A percentile compares a stretch with the other conserved stretches of the same genome.
Conservation (phyloP, 1,139 yeast species). For the Blastobotrys ciferrii region DNA sequence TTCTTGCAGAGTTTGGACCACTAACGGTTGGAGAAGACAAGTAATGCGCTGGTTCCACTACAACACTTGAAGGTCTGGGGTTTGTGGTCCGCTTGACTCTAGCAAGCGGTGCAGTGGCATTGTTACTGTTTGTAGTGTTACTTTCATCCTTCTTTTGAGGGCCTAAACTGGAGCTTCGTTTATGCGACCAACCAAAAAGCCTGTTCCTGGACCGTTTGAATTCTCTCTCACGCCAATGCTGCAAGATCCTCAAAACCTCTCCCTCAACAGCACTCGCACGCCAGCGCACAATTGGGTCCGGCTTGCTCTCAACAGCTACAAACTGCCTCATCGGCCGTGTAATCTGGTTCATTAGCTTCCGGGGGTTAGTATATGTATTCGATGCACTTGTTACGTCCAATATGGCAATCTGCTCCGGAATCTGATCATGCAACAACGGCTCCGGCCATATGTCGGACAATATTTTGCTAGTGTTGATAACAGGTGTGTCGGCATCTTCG, state of each 20-base stretch:
- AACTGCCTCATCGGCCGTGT: conserved; percentile 34
- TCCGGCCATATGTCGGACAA: not conserved
- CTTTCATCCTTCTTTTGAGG: not conserved
- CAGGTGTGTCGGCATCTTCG: conserved; percentile 4
- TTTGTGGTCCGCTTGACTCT: not conserved
- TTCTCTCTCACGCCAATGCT: conserved; percentile 23
- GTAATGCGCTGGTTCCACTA: not conserved
- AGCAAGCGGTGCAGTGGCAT: not conserved
- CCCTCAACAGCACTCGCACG: conserved; percentile 22
- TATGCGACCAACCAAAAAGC: conserved; percentile 22
- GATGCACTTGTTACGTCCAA: conserved; percentile 7
- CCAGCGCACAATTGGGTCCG: conserved; percentile 29
- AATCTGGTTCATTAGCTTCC: conserved; percentile 29
- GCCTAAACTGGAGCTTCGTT: conserved; percentile 7
- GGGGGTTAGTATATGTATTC: conserved; percentile 17
- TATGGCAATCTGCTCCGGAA: not conserved
- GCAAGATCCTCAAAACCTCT: conserved; percentile 22
- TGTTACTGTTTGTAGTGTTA: not conserved
- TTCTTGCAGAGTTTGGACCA: conserved; percentile 29
- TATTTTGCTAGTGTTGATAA: conserved; percentile 1
- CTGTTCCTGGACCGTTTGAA: conserved; percentile 11
- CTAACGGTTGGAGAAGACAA: conserved; percentile 4
- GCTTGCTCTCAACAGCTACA: conserved; percentile 23
- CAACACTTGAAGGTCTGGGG: conserved; percentile 4
- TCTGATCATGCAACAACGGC: not conserved